Evolutionary conservation across 2,329 filamentous ascomycete species (phyloP), one percentile per base, ranked within the genome.

Genomic region (Chaetoscypha palmicola): DNA sequence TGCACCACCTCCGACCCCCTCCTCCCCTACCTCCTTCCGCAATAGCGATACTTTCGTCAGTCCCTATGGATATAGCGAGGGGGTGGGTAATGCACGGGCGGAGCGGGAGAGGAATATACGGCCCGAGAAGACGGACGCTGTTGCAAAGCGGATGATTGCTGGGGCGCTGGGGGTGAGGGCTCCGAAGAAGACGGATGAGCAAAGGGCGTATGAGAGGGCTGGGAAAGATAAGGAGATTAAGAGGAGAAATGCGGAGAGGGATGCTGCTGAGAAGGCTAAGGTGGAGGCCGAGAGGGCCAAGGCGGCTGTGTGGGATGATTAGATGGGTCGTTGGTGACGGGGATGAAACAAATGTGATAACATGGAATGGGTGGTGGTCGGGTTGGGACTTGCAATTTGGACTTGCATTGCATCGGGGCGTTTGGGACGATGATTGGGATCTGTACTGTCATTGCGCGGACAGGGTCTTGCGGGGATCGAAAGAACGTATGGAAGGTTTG

Each of bases 61-160:
- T 26, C 57, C 56, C 1, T 59, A 54, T 43, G 54, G 54, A 3
- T 56, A 55, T 36, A 33, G 38, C 4, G 50, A 54, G 23, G 36
- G 32, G 1, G 46, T 19, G 4, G 34, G 38, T 19, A 48, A 47
- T 44, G 38, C 24, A 12, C 45, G 45, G 20, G 24, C 30, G 12
- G 53, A 58, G 21, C 58, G 58, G 11, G 52, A 58, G 22, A 59
- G 58, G 11, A 26, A 4, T 55, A 56, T 56, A 44, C 69, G 86
- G 30, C 91, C 89, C 0, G 90, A 95, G 66, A 98, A 95, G 71
- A 94, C 90, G 50, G 94, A 94, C 49, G 87, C 89, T 1, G 88
- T 94, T 30, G 92, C 92, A 4, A 78, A 85, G 49, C 74, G 92
- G 47, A 74, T 98, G 77, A 97, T 98, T 62, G 89, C 88, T 1